A percentile compares a stretch with the other conserved stretches of the same genome.
phyloP scores from a whole-genome alignment of 768 basidiomycete genomes.

The Rhizopogon rudus region DNA sequence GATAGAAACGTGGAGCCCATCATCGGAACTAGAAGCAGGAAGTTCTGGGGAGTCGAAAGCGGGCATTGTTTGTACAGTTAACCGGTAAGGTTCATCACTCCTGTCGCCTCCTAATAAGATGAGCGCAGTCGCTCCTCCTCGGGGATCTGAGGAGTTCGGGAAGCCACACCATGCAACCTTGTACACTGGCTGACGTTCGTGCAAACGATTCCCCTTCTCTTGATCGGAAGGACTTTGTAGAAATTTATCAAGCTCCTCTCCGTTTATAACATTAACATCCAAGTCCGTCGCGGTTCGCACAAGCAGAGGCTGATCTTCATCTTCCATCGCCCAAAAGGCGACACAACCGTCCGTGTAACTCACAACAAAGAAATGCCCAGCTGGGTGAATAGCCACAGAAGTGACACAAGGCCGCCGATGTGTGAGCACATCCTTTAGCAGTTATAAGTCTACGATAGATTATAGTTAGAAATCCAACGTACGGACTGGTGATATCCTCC shows the following conservation, averaged over 20 bases:
- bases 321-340: constrained; percentile 78
- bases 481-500: constrained; percentile 55
- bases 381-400: constrained; percentile 66
- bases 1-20: constrained; percentile 33
- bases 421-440: constrained; percentile 54
- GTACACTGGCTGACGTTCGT: constrained; percentile 70
- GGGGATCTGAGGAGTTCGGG: constrained; percentile 56
- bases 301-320: constrained; percentile 69
- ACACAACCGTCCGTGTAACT: constrained; percentile 83
- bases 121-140: constrained; percentile 69
- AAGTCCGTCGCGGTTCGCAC: constrained; percentile 64
- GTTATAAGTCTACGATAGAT: background rate
- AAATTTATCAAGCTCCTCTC: constrained; percentile 38
- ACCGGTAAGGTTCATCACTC: constrained; percentile 47
- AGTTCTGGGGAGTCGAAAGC: constrained; percentile 51
- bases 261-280: constrained; percentile 53
- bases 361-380: constrained; percentile 70
- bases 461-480: background rate
- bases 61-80: constrained; percentile 68
- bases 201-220: constrained; percentile 8
- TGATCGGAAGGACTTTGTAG: constrained; percentile 17
- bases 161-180: constrained; percentile 84
- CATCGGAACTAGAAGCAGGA: constrained; percentile 24
- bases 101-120: constrained; percentile 74
- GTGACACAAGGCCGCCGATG: constrained; percentile 71